Conservation (phyloP, 805 yeast genomes). For the Candida stauntonica region DNA sequence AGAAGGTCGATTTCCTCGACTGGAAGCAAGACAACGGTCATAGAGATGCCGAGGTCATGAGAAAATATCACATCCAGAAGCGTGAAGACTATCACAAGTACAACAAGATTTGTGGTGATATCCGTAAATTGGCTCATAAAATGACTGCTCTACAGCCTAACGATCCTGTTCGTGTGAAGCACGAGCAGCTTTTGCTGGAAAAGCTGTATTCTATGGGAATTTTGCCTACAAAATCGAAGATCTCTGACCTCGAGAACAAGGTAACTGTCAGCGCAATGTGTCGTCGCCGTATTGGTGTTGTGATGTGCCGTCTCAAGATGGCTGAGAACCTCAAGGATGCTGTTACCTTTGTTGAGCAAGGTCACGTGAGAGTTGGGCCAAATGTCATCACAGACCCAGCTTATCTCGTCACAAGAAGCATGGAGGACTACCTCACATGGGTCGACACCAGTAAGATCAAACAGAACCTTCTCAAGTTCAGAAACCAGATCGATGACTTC, state of each 20-base stretch:
- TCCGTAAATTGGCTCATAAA: conserved; percentile 82
- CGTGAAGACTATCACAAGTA: conserved; percentile 95
- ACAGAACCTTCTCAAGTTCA: conserved; percentile 80
- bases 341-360: conserved; percentile 89
- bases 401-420: conserved; percentile 81
- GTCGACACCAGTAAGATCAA: conserved; percentile 94
- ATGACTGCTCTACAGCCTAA: conserved; percentile 79
- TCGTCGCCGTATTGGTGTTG: conserved; percentile 87
- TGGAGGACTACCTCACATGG: conserved; percentile 98
- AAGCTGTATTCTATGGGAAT: conserved; percentile 88
- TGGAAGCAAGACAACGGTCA: conserved; percentile 97
- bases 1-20: conserved; percentile 93
- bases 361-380: conserved; percentile 97
- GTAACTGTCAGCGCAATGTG: conserved; percentile 90
- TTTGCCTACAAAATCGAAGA: conserved; percentile 80
- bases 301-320: conserved; percentile 93
- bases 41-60: conserved; percentile 94
- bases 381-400: conserved; percentile 95
- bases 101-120: conserved; percentile 87
- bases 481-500: conserved; percentile 65
- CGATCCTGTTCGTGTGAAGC: conserved; percentile 83
- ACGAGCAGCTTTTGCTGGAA: conserved; percentile 83
- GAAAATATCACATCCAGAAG: conserved; percentile 88
- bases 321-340: conserved; percentile 87
- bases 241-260: conserved; percentile 87